Evolutionary conservation across 805 yeast species (phyloP), one percentile per base, ranked within the genome.

Genomic region (Pichia paraexigua): DNA sequence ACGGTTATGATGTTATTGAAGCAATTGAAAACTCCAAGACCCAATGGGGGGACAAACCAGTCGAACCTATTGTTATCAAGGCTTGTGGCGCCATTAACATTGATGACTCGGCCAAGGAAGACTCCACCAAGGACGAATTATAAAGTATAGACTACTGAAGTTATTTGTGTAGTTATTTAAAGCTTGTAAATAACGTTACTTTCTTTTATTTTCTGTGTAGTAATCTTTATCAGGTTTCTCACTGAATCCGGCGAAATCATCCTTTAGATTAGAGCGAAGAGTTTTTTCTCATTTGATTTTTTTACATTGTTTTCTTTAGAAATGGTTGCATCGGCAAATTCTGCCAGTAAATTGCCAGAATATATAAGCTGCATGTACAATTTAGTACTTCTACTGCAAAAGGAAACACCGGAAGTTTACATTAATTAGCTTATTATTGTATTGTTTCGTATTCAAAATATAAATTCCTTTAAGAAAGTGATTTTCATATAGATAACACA

Each of bases 1-100:
- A 85, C 52, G 98, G 98, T 46, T 76, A 82, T 74, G 96, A 92
- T 58, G 79, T 89, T 47, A 87, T 92, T 51, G 70, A 76, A 58
- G 75, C 79, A 68, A 81, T 94, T 63, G 96, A 90, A 71, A 68
- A 68, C 46, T 81, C 86, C 55, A 79, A 82, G 71, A 89, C 95
- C 24, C 71, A 73, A 53, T 71, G 76, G 60, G 81, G 86, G 58
- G 94, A 89, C 70, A 77, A 72, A 58, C 99, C 99, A 50, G 69
- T 68, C 51, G 77, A 77, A 60, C 80, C 79, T 27, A 73, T 92
- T 55, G 75, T 71, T 56, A 84, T 91, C 60, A 76, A 74, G 47
- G 80, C 79, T 54, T 73, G 87, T 57, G 98, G 98, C 54, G 87
- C 85, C 62, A 54, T 85, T 53, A 74, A 55, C 46, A 65, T 32